Base-by-base conservation (phyloP, 2,329 filamentous ascomycete species). In the Pseudovirgaria hyperparasitica region DNA sequence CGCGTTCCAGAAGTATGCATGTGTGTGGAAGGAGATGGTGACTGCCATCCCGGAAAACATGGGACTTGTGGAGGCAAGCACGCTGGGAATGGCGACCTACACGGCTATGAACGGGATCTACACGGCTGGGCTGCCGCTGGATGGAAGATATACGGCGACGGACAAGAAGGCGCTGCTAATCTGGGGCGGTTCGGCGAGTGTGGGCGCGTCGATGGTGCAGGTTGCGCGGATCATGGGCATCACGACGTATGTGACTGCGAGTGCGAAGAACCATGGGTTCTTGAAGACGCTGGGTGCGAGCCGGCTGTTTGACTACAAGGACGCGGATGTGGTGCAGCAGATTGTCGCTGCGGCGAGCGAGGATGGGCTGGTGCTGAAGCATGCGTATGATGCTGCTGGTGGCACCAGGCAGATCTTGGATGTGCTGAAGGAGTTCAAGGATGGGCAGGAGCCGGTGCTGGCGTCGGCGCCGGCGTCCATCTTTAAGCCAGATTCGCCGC, bases 101-200 rank as follows among this genome's bases (percentile, higher is more conserved):
- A 41, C 38, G 2, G 39, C 41, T 22, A 30, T 30, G 5, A 30
- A 31, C 5, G 21, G 26, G 16, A 36, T 20, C 4, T 26, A 14
- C 10, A 31, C 35, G 6, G 33, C 50, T 10, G 45, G 40, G 2
- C 27, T 53, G 6, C 32, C 40, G 8, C 33, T 33, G 12, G 33
- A 45, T 11, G 39, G 38, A 9, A 29, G 23, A 19, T 42, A 41
- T 21, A 33, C 27, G 7, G 28, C 45, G 1, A 26, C 28, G 15
- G 36, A 45, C 7, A 45, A 48, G 15, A 33, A 39, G 12, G 45
- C 41, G 2, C 39, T 64, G 9, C 31, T 63, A 19, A 37, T 64
- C 14, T 63, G 58, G 50, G 61, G 59, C 15, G 60, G 54, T 2
- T 50, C 55, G 5, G 56, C 54, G 1, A 56, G 53, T 1, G 55